Base-by-base conservation (phyloP, 345 rosid species). In the Arabis hirsuta region DNA sequence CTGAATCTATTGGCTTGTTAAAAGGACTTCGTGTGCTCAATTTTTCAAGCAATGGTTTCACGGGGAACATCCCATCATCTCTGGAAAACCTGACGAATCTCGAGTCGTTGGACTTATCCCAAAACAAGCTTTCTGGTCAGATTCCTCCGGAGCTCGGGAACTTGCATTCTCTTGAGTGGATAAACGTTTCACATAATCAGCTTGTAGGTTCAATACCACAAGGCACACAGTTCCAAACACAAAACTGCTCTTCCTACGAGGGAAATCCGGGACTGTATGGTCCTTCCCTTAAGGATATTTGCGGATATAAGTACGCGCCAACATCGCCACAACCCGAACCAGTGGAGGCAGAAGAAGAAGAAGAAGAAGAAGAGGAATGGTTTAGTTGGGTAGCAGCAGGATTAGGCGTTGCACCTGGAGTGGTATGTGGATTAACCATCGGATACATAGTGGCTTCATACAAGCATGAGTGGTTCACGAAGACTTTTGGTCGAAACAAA, bases 381-480 rank as follows among this genome's bases (percentile, higher is more conserved):
- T 0, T 39, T 2, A 59, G 16, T 22, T 59, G 64, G 64, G 1
- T 12, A 12, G 64, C 48, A 22, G 32, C 48, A 59, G 3, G 48
- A 8, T 39, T 36, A 12, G 32, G 48, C 32, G 5, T 20, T 39
- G 47, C 7, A 22, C 64, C 64, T 3, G 64, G 64, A 16, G 32
- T 62, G 27, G 26, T 63, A 47, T 31, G 31, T 14, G 68, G 68
- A 11, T 0, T 45, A 2, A 19, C 19, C 4, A 46, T 63, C 9
- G 44, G 55, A 46, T 31, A 47, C 55, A 63, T 46, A 46, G 29
- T 47, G 42, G 12, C 42, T 29, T 29, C 55, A 10, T 12, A 46
- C 29, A 63, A 63, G 55, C 10, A 62, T 62, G 14, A 62, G 3
- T 62, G 67, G 67, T 61, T 61, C 65, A 62, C 27, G 53, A 45